A percentile compares a stretch with the other conserved stretches of the same genome.
Conservation (phyloP, 768 basidiomycete genomes). For the Cyclocybe aegerita region DNA sequence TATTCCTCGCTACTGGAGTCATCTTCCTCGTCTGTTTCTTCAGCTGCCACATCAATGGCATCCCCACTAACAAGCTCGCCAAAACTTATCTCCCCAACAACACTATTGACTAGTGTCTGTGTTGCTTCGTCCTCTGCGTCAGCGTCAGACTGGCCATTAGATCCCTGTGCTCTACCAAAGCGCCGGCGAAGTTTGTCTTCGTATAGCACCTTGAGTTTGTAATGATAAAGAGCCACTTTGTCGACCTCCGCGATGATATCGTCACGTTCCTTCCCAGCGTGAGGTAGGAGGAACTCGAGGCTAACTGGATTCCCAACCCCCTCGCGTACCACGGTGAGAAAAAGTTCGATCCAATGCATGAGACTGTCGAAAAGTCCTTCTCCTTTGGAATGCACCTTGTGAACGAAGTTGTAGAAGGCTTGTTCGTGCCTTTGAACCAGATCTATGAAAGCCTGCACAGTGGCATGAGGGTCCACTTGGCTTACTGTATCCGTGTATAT, state of each 20-base stretch:
- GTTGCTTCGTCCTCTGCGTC: conserved; percentile 85
- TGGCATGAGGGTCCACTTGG: conserved; percentile 79
- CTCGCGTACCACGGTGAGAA: conserved; percentile 87
- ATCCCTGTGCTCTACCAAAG: conserved; percentile 61
- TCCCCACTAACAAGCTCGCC: conserved; percentile 78
- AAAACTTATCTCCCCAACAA: conserved; percentile 81
- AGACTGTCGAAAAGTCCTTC: conserved; percentile 90
- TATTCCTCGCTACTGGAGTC: conserved; percentile 37
- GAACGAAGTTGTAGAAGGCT: conserved; percentile 94
- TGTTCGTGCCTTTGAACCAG: conserved; percentile 94
- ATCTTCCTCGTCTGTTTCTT: conserved; percentile 51
- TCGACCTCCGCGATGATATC: conserved; percentile 86
- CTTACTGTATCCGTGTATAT: conserved; percentile 49
- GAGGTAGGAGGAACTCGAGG: conserved; percentile 89
- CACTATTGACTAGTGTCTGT: conserved; percentile 73
- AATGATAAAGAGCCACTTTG: conserved; percentile 87
- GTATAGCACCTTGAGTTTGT: conserved; percentile 88
- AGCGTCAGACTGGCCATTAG: no score
- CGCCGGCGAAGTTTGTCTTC: conserved; percentile 89
- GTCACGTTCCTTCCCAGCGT: conserved; percentile 72
- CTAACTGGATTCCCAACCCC: conserved; percentile 77
- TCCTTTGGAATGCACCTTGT: conserved; percentile 98
- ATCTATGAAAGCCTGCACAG: conserved; percentile 92
- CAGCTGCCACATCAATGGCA: conserved; percentile 77
- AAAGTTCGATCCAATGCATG: conserved; percentile 97